Conservation (phyloP, 78 protist genomes). For the Cavenderia fasciculata region DNA sequence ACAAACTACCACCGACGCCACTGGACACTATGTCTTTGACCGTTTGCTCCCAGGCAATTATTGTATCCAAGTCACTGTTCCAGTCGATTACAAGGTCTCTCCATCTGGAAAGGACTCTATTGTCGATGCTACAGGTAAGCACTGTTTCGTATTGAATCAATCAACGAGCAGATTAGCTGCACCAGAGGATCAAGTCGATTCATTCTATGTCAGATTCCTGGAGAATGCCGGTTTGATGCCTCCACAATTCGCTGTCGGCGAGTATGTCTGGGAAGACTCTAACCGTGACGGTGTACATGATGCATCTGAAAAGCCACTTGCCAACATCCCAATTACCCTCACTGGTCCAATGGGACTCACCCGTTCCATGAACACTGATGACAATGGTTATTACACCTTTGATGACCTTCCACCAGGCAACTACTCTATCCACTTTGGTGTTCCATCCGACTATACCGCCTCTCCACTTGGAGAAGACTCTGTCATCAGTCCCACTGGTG, state of each 20-base stretch:
- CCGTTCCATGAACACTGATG: neutral
- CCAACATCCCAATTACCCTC: neutral
- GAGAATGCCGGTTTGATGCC: constrained; percentile 32
- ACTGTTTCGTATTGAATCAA: constrained; percentile 2
- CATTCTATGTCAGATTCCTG: neutral
- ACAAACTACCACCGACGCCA: neutral
- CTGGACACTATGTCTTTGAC: constrained; percentile 30
- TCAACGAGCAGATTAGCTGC: neutral
- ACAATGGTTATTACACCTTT: constrained; percentile 6
- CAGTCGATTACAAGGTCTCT: neutral
- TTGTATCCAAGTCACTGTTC: constrained; percentile 16
- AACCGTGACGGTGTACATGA: neutral
- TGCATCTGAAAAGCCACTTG: neutral
- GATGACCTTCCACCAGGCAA: neutral
- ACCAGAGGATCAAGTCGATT: neutral
- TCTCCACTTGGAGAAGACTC: neutral
- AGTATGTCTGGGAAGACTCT: neutral
- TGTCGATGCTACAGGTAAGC: constrained; percentile 1
- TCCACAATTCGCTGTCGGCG: neutral
- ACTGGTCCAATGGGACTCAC: neutral
- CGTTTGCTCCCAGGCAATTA: constrained; percentile 13
- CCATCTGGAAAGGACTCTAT: neutral
- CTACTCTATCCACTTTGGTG: neutral
- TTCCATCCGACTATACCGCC: neutral
- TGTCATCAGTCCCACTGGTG: neutral